These are phyloP conservation scores for Cinnamomum chago DNA, from an alignment of 164 flowering plant genomes.

Conservation along the genomic window DNA sequence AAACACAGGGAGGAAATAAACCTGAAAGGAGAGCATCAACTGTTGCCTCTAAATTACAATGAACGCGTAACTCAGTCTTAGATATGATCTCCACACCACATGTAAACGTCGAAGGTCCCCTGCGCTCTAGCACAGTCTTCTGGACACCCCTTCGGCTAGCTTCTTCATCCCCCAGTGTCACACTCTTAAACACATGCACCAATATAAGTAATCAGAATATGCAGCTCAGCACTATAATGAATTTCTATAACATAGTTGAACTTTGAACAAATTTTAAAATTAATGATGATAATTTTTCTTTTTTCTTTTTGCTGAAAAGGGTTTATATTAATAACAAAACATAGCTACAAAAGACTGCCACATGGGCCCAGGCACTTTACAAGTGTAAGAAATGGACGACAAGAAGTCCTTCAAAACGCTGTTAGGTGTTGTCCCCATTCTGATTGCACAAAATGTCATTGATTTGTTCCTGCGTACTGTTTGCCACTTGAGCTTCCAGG, in stretches of 20 bases:
- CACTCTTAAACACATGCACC: slow-evolving; percentile 47
- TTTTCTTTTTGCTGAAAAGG: too few relatives aligned
- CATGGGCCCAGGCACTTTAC: too few relatives aligned
- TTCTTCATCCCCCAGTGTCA: slow-evolving; percentile 95
- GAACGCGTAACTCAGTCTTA: slow-evolving; percentile 72
- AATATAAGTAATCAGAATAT: slow-evolving; percentile 9
- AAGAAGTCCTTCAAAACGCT: too few relatives aligned
- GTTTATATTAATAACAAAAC: too few relatives aligned
- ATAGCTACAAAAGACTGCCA: too few relatives aligned
- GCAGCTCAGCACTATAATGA: not conserved
- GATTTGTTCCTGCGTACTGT: too few relatives aligned
- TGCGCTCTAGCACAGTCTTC: slow-evolving; percentile 83
- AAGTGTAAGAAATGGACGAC: too few relatives aligned
- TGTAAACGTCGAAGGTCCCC: slow-evolving; percentile 86
- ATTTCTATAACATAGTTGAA: not conserved
- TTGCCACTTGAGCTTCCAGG: too few relatives aligned
- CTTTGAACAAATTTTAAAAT: too few relatives aligned
- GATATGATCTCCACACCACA: slow-evolving; percentile 87
- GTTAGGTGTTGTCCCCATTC: too few relatives aligned
- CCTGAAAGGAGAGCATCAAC: slow-evolving; percentile 93
- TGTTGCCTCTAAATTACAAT: slow-evolving; percentile 76
- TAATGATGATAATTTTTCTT: not conserved
- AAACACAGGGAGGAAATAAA: slow-evolving; percentile 10
- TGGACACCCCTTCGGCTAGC: slow-evolving; percentile 88
- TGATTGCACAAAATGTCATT: too few relatives aligned